A percentile compares a stretch with the other conserved stretches of the same genome.
Evolutionary conservation across 2,329 filamentous ascomycete genomes (phyloP).

Genomic region (Rasamsonia emersonii): DNA sequence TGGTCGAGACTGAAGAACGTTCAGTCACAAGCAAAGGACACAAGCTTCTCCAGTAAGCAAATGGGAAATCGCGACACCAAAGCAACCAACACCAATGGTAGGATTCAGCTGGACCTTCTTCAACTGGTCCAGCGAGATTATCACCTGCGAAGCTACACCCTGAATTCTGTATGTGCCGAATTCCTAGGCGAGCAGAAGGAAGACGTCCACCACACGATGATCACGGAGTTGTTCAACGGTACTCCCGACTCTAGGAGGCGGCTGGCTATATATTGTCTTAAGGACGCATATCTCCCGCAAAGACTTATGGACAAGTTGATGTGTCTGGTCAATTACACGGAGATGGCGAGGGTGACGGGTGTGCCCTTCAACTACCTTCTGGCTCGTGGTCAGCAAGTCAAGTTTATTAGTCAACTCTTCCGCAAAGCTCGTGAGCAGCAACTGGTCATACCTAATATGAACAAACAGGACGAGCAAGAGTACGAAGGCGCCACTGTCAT

Average conservation of each 20-base stretch:
- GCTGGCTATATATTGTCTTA: conserved; percentile 90
- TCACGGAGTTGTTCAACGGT: conserved; percentile 94
- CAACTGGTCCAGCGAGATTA: conserved; percentile 92
- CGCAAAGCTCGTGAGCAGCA: conserved; percentile 89
- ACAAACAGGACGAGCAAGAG: conserved; percentile 68
- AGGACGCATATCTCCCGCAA: conserved; percentile 93
- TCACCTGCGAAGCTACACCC: conserved; percentile 89
- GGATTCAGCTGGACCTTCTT: conserved; percentile 86
- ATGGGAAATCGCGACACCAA: conserved; percentile 96
- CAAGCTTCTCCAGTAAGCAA: conserved; percentile 94
- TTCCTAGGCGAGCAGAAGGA: conserved; percentile 97
- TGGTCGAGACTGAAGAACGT: conserved; percentile 72
- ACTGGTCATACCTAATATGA: conserved; percentile 84
- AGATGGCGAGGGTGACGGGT: conserved; percentile 98
- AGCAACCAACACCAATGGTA: conserved; percentile 85
- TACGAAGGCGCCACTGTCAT: conserved; percentile 98
- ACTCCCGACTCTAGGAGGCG: conserved; percentile 86
- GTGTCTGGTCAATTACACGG: conserved; percentile 97
- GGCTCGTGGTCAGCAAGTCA: conserved; percentile 88
- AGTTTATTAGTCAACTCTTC: conserved; percentile 95
- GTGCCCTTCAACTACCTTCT: conserved; percentile 95
- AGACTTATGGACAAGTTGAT: conserved; percentile 95
- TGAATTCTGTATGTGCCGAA: conserved; percentile 92
- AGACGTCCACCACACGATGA: conserved; percentile 98
- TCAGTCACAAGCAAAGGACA: conserved; percentile 63